A percentile compares a stretch with the other conserved stretches of the same genome.
Conservation (phyloP, 331 rosid genomes). For the Cydonia oblonga region DNA sequence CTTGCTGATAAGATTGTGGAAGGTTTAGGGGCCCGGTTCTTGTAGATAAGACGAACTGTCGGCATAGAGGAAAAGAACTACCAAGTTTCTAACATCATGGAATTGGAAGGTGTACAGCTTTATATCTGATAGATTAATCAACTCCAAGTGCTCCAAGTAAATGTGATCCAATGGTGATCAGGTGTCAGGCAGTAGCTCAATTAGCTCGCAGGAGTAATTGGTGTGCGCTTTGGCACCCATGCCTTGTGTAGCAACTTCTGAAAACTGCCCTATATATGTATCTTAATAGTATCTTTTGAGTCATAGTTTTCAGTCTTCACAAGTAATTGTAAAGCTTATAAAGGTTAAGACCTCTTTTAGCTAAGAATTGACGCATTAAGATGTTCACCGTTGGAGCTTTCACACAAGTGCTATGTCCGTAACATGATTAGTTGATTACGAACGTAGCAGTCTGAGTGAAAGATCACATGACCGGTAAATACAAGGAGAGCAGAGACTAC, state of each 20-base stretch:
- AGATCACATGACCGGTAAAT: background rate
- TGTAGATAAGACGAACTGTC: conserved; percentile 36
- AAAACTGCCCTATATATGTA: background rate
- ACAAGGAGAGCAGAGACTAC: background rate
- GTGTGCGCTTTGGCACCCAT: background rate
- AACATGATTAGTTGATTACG: too few relatives aligned
- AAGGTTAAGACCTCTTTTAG: background rate
- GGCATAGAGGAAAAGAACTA: conserved; percentile 12
- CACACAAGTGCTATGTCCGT: too few relatives aligned
- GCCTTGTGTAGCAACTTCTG: background rate
- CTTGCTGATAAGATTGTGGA: background rate
- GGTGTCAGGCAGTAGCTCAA: background rate
- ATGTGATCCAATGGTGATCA: background rate
- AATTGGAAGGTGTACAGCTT: conserved; percentile 38
- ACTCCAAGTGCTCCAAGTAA: conserved; percentile 3
- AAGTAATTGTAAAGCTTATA: conserved; percentile 6
- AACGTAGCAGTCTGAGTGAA: too few relatives aligned
- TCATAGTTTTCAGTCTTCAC: background rate
- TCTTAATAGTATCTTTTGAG: background rate
- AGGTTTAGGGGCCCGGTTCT: conserved; percentile 9
- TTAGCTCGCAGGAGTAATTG: background rate
- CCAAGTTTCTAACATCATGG: conserved; percentile 22
- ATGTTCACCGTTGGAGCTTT: too few relatives aligned
- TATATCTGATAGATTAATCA: conserved; percentile 11
- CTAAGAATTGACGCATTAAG: background rate